Percentiles rank a stretch among this genome's conserved stretches.
Evolutionary conservation across 495 filamentous ascomycete genomes (phyloP).

Genomic region (Trichocladium antarcticum): DNA sequence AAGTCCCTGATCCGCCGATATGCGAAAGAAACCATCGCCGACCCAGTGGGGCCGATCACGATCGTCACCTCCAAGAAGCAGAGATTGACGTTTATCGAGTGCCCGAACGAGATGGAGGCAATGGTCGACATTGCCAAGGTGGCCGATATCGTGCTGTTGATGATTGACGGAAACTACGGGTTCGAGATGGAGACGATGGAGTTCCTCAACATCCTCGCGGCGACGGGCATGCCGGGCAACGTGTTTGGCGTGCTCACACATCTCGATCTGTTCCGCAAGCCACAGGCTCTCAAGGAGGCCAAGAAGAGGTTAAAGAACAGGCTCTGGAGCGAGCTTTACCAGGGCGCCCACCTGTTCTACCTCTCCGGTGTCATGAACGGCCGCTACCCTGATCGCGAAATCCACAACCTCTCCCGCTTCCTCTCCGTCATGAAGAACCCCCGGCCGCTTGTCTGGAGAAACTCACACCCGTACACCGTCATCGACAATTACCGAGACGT

Average conservation of each 20-base stretch:
- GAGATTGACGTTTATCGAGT: constrained; percentile 91
- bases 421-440: constrained; percentile 98
- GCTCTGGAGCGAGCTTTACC: constrained; percentile 93
- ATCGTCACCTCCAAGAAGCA: constrained; percentile 89
- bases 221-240: constrained; percentile 94
- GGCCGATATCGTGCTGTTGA: constrained; percentile 87
- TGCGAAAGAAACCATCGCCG: constrained; percentile 84
- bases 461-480: constrained; percentile 85
- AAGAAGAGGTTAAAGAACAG: constrained; percentile 95
- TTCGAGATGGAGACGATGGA: constrained; percentile 99
- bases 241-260: constrained; percentile 96
- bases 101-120: constrained; percentile 82
- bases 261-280: constrained; percentile 88
- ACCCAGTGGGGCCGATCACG: constrained; percentile 84
- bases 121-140: constrained; percentile 96
- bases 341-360: constrained; percentile 94
- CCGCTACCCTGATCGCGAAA: constrained; percentile 89
- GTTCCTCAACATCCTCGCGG: constrained; percentile 80
- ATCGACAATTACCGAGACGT: constrained; percentile 91
- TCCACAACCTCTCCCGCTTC: constrained; percentile 90
- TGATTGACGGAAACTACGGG: constrained; percentile 97
- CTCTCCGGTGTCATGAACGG: constrained; percentile 91
- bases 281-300: constrained; percentile 72
- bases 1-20: constrained; percentile 92
- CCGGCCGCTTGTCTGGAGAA: constrained; percentile 89